Base-by-base conservation (phyloP, 345 rosid species). In the Gossypium turneri region DNA sequence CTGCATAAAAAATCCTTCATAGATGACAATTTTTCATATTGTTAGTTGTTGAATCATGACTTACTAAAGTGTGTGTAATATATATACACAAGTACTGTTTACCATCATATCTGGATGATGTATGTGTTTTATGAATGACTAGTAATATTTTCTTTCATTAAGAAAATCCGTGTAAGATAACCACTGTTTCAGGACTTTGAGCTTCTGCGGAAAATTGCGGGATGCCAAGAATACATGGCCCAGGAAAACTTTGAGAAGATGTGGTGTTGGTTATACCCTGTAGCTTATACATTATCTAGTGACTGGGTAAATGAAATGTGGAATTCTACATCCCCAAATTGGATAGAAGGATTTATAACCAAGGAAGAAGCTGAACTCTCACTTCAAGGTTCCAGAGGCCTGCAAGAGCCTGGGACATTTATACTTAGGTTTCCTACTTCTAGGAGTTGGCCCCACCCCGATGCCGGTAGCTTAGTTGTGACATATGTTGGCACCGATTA, bases 371-470 rank as follows among this genome's bases (percentile, higher is more conserved):
- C 97, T 5, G 97, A 95, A 77, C 45, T 77, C 72, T 91, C 99
- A n/a, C 93, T 93, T 71, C 94, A 81, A 74, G 85, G 88, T 74
- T 86, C 87, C 2, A 75, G 84, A 47, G 92, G 90, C 41, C 86
- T 84, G 82, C 94, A 88, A 80, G 94, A 89, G 79, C 97, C 97
- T n/a, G 99, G 99, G 3, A 91, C 99, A 12, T 95, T 93, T 85
- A 76, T 91, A 51, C 88, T 95, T 55, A 87, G 97, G 82, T 95
- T 95, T 77, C 99, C 99, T 64, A 90, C 87, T 78, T 90, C 97
- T 67, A 89, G 99, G 87, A 91, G 91, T 87, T 95, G 99, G 98
- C 98, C 99, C 57, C 99, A 93, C 78, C 94, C 98, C 34, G 99
- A 93, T 78, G 85, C 98, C 44, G 98, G 99, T 76, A 84, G 89